Evolutionary conservation across 768 basidiomycete species (phyloP).

Genomic region (Boletus fagicola): DNA sequence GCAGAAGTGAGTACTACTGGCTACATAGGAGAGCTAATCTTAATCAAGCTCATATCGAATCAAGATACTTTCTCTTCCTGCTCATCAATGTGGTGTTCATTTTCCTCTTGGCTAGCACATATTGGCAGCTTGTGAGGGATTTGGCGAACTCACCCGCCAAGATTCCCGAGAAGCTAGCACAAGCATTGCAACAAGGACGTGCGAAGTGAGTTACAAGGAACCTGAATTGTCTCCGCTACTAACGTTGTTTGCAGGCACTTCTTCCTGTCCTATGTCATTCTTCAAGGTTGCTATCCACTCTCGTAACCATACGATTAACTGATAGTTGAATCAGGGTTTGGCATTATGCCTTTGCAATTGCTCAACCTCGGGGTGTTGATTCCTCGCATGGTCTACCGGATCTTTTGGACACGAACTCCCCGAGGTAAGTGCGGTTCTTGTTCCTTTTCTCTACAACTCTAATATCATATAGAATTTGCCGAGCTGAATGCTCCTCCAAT

Average conservation of each 20-base stretch:
- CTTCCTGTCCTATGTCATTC: slow-evolving; percentile 80
- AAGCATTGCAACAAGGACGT: slow-evolving; percentile 72
- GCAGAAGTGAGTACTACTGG: slow-evolving; percentile 64
- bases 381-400: slow-evolving; percentile 68
- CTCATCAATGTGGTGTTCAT: slow-evolving; percentile 93
- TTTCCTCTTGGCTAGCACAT: slow-evolving; percentile 88
- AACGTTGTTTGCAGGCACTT: slow-evolving; percentile 53
- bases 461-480: slow-evolving; percentile 70
- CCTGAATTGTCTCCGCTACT: slow-evolving; percentile 10
- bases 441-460: neutral
- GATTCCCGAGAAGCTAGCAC: slow-evolving; percentile 89
- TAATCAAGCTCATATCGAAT: slow-evolving; percentile 8
- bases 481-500: slow-evolving; percentile 97
- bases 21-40: neutral
- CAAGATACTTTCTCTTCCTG: slow-evolving; percentile 90
- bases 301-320: neutral
- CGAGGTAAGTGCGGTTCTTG: slow-evolving; percentile 54
- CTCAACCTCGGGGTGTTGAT: slow-evolving; percentile 89
- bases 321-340: slow-evolving; percentile 54
- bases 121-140: slow-evolving; percentile 88
- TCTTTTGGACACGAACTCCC: slow-evolving; percentile 85
- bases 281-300: slow-evolving; percentile 55
- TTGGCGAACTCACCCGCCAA: slow-evolving; percentile 92
- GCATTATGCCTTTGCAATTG: slow-evolving; percentile 94
- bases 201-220: slow-evolving; percentile 49